Evolutionary conservation across 2,329 filamentous ascomycete genomes (phyloP).

Genomic region (Penicillium sp.): DNA sequence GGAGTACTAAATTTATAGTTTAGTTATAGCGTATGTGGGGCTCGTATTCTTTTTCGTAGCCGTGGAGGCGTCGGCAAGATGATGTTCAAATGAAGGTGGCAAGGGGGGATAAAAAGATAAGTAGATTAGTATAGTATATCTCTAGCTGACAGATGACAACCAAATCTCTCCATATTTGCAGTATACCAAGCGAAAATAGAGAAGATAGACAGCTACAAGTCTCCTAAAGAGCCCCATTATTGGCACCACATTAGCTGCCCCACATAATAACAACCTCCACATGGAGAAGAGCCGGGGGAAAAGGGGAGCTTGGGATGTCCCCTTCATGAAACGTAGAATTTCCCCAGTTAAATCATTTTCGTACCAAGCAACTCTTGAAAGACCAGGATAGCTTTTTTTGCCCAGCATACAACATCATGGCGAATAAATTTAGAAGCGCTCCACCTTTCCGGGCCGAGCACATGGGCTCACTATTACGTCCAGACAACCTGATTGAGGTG

Average conservation of each 20-base stretch:
- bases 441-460: slow-evolving; percentile 27
- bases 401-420: slow-evolving; percentile 4
- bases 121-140: no score
- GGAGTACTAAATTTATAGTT: neutral
- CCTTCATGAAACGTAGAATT: neutral
- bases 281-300: neutral
- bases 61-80: neutral
- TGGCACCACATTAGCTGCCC: neutral
- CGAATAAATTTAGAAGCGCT: slow-evolving; percentile 18
- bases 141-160: neutral
- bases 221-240: neutral
- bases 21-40: neutral
- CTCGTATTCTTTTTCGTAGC: neutral
- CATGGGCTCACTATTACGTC: slow-evolving; percentile 23
- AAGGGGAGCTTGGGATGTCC: neutral
- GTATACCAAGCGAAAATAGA: neutral
- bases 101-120: no score
- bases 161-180: neutral
- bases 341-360: neutral
- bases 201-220: neutral
- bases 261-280: neutral
- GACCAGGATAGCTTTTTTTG: neutral
- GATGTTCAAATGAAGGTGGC: no score
- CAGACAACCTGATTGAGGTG: slow-evolving; percentile 18
- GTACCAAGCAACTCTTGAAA: neutral